phyloP scores from a whole-genome alignment of 768 basidiomycete genomes.

The Amanita polypyramis region DNA sequence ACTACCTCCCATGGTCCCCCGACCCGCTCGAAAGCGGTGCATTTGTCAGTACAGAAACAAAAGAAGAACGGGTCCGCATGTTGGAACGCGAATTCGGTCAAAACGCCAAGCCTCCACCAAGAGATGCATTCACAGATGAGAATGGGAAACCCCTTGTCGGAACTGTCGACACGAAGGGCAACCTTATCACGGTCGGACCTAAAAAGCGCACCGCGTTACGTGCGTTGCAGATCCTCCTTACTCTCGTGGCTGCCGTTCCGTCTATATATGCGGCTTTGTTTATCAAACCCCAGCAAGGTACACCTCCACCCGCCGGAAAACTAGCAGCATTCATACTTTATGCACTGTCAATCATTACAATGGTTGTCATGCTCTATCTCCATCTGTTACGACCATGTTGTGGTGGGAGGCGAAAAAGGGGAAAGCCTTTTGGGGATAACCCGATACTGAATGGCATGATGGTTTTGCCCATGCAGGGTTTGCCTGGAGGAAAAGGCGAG shows the following conservation, averaged over 20 bases:
- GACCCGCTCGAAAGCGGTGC: slow-evolving; percentile 34
- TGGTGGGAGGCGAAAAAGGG: slow-evolving; percentile 23
- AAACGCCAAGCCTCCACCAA: slow-evolving; percentile 18
- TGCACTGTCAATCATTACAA: slow-evolving; percentile 40
- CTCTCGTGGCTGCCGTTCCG: slow-evolving; percentile 41
- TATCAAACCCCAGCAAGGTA: slow-evolving; percentile 40
- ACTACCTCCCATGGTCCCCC: slow-evolving; percentile 36
- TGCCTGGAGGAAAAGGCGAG: slow-evolving; percentile 32
- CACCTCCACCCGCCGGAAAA: slow-evolving; percentile 44
- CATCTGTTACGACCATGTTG: slow-evolving; percentile 54
- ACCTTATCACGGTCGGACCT: slow-evolving; percentile 53
- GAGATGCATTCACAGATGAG: slow-evolving; percentile 26
- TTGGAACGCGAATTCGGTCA: slow-evolving; percentile 56
- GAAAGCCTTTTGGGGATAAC: slow-evolving; percentile 11
- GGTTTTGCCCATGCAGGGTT: slow-evolving; percentile 53
- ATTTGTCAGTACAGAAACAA: slow-evolving; percentile 37
- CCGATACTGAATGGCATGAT: slow-evolving; percentile 35
- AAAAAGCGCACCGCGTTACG: slow-evolving; percentile 43
- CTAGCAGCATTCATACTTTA: slow-evolving; percentile 49
- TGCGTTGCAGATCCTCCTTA: slow-evolving; percentile 36
- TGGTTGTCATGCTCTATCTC: slow-evolving; percentile 40
- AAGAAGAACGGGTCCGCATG: slow-evolving; percentile 64
- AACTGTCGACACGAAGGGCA: slow-evolving; percentile 45
- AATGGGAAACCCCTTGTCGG: slow-evolving; percentile 44
- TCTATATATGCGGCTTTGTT: slow-evolving; percentile 55